These are phyloP conservation scores for Vitis hybrid DNA, from an alignment of 177 flowering plant genomes.

Conservation along the genomic window DNA sequence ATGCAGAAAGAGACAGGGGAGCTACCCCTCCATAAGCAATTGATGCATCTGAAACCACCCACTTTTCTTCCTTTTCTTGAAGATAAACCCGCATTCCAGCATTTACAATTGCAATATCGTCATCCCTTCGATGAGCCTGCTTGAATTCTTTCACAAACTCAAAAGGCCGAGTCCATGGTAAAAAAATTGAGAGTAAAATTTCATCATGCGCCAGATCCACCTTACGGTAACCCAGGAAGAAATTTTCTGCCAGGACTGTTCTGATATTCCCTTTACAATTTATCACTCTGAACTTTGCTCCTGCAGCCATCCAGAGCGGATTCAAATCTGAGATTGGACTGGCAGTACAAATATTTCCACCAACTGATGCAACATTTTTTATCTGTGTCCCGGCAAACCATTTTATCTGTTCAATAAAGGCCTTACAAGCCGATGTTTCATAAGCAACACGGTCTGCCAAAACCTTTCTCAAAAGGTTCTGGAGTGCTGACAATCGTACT, in stretches of 20 bases:
- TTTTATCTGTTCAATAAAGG: conserved; percentile 83
- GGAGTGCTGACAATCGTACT: conserved; percentile 67
- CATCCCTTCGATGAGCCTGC: conserved; percentile 97
- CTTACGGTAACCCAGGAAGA: conserved; percentile 87
- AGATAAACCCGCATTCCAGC: conserved; percentile 91
- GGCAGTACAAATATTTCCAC: conserved; percentile 97
- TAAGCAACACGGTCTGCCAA: conserved; percentile 50
- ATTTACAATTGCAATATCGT: conserved; percentile 97
- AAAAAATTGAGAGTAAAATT: conserved; percentile 75
- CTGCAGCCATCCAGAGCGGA: conserved; percentile 95
- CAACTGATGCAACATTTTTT: conserved; percentile 88
- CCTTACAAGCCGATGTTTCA: conserved; percentile 82
- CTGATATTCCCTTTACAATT: conserved; percentile 62
- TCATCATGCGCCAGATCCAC: conserved; percentile 72
- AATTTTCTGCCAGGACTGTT: conserved; percentile 63
- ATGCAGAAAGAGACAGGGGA: conserved; percentile 69
- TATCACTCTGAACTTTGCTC: conserved; percentile 69
- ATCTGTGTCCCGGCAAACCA: conserved; percentile 99
- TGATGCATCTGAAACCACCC: conserved; percentile 79
- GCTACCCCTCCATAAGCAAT: conserved; percentile 97
- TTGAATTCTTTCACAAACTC: conserved; percentile 96
- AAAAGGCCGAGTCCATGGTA: conserved; percentile 85
- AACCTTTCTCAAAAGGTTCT: conserved; percentile 43
- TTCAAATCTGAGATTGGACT: conserved; percentile 99
- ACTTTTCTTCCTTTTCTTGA: conserved; percentile 46